A percentile compares a stretch with the other conserved stretches of the same genome.
Evolutionary conservation across 805 yeast genomes (phyloP).

Genomic region (Pichia scutulata): DNA sequence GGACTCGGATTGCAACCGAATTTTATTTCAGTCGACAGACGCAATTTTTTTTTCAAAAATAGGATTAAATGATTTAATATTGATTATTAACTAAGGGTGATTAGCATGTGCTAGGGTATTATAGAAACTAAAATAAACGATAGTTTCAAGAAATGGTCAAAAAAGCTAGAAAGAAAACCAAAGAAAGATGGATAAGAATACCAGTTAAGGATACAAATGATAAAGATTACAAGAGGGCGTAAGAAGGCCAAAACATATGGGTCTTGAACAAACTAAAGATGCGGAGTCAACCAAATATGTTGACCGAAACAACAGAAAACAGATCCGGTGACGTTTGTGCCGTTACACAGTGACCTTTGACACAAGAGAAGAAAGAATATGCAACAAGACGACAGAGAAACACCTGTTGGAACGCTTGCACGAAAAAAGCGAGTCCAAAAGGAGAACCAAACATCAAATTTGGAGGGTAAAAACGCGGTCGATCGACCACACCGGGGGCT

Average conservation of each 20-base stretch:
- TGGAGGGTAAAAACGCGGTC: not conserved
- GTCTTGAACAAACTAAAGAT: too few species aligned
- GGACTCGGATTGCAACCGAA: not conserved
- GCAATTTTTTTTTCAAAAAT: not conserved
- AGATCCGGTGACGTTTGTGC: too few species aligned
- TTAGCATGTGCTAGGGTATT: not conserved
- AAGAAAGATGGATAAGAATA: not conserved
- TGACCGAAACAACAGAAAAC: not conserved
- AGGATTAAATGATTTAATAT: not conserved
- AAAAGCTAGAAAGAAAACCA: not conserved
- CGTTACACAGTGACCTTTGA: too few species aligned
- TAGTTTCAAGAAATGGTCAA: not conserved
- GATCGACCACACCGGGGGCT: not conserved
- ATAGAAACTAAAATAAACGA: not conserved
- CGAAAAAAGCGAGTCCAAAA: not conserved
- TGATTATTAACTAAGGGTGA: not conserved
- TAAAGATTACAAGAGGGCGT: not conserved
- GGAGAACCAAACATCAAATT: not conserved
- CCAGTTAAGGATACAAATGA: not conserved
- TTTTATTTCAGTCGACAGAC: not conserved
- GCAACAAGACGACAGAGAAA: not conserved
- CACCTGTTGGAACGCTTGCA: not conserved
- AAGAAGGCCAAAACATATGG: not conserved
- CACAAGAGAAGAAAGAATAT: not conserved
- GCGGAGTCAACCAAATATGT: not conserved